These are phyloP conservation scores for Monosporozyma aerobia DNA, from an alignment of 805 yeast genomes.

Conservation along the genomic window DNA sequence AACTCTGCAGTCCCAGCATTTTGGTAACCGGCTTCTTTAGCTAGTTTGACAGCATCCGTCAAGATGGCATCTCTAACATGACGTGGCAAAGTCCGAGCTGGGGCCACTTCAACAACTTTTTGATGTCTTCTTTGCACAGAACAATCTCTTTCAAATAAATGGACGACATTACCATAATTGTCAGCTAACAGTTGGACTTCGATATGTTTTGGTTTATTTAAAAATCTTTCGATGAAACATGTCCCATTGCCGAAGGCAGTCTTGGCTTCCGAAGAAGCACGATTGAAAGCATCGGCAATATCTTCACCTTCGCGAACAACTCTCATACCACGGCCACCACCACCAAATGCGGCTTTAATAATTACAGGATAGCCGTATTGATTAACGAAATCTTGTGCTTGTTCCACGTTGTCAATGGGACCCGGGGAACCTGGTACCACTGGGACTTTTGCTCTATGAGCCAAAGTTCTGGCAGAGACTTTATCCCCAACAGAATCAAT, in stretches of 20 bases:
- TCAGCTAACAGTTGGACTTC: conserved; percentile 96
- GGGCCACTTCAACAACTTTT: conserved; percentile 97
- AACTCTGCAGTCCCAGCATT: conserved; percentile 99
- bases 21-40: conserved; percentile 78
- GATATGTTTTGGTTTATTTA: conserved; percentile 93
- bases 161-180: conserved; percentile 87
- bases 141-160: conserved; percentile 94
- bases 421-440: conserved; percentile 98
- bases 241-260: conserved; percentile 97
- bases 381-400: conserved; percentile 71
- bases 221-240: conserved; percentile 91
- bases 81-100: conserved; percentile 81
- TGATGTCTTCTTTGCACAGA: conserved; percentile 99
- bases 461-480: conserved; percentile 86
- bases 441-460: conserved; percentile 75
- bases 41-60: conserved; percentile 89
- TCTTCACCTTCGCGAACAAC: conserved; percentile 96
- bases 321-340: conserved; percentile 99
- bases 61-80: conserved; percentile 85
- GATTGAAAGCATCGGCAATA: conserved; percentile 79
- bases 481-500: conserved; percentile 96
- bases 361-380: conserved; percentile 92
- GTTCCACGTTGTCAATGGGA: conserved; percentile 72
- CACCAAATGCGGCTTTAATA: conserved; percentile 98
- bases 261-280: conserved; percentile 91